Conservation (phyloP, 75 land plant species). For the Pinus taeda region DNA sequence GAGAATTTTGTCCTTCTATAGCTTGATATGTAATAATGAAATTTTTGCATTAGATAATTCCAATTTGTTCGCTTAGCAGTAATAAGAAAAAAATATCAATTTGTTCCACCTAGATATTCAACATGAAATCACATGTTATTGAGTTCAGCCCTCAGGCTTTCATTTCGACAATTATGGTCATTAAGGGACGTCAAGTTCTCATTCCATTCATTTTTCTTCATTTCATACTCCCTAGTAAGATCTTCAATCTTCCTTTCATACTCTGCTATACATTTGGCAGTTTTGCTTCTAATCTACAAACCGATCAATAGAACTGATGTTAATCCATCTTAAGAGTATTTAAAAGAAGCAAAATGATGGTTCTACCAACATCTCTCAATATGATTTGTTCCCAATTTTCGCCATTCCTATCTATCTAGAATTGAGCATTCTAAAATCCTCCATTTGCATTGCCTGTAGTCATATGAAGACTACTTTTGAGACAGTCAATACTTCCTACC, state of each 20-base stretch:
- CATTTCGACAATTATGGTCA: constrained; percentile 61
- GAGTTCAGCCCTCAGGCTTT: too few species aligned
- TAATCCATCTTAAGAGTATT: neutral
- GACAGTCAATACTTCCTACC: neutral
- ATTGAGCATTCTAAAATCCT: neutral
- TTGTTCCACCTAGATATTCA: too few species aligned
- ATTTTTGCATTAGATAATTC: too few species aligned
- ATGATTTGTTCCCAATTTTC: neutral
- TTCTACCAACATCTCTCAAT: neutral
- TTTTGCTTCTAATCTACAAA: constrained; percentile 35
- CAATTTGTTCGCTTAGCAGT: too few species aligned
- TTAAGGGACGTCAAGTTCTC: constrained; percentile 82
- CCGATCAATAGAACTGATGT: neutral
- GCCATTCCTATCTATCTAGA: neutral
- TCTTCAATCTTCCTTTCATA: constrained; percentile 77
- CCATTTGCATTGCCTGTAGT: constrained; percentile 2
- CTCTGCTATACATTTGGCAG: constrained; percentile 26
- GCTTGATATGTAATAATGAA: too few species aligned
- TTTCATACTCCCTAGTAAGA: constrained; percentile 28
- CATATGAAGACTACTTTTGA: neutral
- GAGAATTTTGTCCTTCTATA: too few species aligned
- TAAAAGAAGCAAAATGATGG: neutral
- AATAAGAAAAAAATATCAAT: too few species aligned
- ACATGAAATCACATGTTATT: too few species aligned
- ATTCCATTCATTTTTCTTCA: constrained; percentile 69